Evolutionary conservation across 441 rosid species (phyloP).

Genomic region (Populus hybrid): DNA sequence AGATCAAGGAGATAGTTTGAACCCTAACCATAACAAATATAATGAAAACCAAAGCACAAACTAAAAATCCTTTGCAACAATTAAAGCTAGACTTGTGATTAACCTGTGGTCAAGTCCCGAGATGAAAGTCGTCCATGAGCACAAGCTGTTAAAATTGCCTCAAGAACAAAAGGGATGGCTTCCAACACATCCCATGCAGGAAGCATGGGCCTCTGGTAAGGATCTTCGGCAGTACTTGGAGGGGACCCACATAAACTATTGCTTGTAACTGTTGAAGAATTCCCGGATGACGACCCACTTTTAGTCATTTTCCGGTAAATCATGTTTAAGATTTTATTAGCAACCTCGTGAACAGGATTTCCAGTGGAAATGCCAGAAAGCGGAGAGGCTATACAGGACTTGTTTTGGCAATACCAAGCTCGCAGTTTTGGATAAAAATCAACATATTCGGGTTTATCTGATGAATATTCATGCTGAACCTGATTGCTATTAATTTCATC

Average conservation of each 20-base stretch:
- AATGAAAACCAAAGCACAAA: conserved; percentile 10
- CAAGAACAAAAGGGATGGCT: conserved; percentile 63
- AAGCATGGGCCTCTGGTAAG: conserved; percentile 47
- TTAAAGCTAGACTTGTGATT: conserved; percentile 9
- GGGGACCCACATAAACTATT: conserved; percentile 39
- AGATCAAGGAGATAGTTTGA: conserved; percentile 3
- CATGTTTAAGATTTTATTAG: conserved; percentile 54
- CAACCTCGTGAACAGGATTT: conserved; percentile 60
- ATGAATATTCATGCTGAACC: conserved; percentile 20
- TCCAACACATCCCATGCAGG: conserved; percentile 75
- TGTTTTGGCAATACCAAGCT: conserved; percentile 66
- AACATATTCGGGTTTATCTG: conserved; percentile 42
- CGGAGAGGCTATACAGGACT: conserved; percentile 54
- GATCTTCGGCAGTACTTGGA: conserved; percentile 39
- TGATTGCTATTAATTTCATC: conserved; percentile 25
- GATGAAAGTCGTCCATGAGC: conserved; percentile 66
- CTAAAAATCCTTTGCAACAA: not conserved
- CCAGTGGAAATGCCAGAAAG: conserved; percentile 43
- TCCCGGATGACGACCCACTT: conserved; percentile 31
- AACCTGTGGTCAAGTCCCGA: conserved; percentile 66
- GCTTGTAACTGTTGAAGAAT: conserved; percentile 39
- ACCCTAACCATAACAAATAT: conserved; percentile 2
- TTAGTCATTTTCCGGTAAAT: conserved; percentile 51
- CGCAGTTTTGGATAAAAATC: conserved; percentile 55
- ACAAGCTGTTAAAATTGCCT: conserved; percentile 69